Evolutionary conservation across 2,329 filamentous ascomycete genomes (phyloP), one percentile per base, ranked within the genome.

Genomic region (Pseudogymnoascus sp.): DNA sequence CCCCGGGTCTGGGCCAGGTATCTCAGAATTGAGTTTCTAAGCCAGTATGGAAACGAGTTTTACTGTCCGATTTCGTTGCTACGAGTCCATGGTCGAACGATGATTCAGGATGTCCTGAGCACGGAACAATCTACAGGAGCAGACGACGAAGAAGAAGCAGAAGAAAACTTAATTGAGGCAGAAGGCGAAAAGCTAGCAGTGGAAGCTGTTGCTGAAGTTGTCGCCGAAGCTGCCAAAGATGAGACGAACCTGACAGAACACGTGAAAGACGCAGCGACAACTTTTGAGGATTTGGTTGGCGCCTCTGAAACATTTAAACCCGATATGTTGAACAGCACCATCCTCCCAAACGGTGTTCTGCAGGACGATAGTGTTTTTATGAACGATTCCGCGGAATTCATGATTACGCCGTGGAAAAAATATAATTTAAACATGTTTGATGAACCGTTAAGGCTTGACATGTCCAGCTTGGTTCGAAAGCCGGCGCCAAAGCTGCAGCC

Each of bases 1-100:
- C 92, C 94, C 0, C 85, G 94, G 64, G 97, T 97, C 57, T 99
- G 92, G 89, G 92, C 94, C 44, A 86, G 93, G 65, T 99, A 97
- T 74, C 75, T 99, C 41, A 85, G 91, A 24, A 85, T 99, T 63
- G 94, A 99, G 71, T 94, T 97, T 66, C 73, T 97, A 58, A 91
- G 86, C 4, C 93, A 99, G 72, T 99, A 93, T 72, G 94, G 94
- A 7, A 96, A 92, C 68, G 94, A 99, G 72, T 99, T 90, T 72
- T 99, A 96, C 72, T 99, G 94, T 70, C 94, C 94, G 0, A 78
- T 99, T 13, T 97, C 93, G 63, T 76, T 99, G 15, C 79, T 99
- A 60, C 85, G 94, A 61, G 89, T 99, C 4, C 94, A 99, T 74
- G 94, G 94, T 5, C 96, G 86, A 17, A 88, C 93, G 0, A 94